Conservation (phyloP, 495 filamentous ascomycete genomes). For the Cercophora scortea region DNA sequence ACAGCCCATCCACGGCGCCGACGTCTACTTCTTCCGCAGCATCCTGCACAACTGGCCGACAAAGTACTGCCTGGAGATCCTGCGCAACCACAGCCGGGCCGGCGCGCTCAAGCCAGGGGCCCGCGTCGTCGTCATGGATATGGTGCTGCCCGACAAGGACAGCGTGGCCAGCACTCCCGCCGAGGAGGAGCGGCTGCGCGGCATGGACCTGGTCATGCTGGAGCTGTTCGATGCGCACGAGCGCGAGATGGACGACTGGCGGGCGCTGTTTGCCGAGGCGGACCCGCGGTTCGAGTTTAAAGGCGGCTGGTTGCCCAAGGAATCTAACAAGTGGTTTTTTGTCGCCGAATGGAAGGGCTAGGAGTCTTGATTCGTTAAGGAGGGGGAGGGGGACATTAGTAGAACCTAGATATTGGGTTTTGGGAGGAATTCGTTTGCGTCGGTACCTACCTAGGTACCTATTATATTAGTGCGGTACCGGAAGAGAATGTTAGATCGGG, state of each 20-base stretch:
- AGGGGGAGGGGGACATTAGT: no score
- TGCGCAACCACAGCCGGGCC: slow-evolving; percentile 29
- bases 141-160: background rate
- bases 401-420: no score
- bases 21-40: slow-evolving; percentile 45
- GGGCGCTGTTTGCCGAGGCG: background rate
- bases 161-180: background rate
- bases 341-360: no score
- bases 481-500: no score
- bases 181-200: background rate
- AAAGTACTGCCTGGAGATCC: slow-evolving; percentile 30
- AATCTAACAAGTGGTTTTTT: background rate
- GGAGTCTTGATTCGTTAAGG: background rate
- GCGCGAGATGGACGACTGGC: background rate
- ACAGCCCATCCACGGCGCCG: slow-evolving; percentile 35
- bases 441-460: no score
- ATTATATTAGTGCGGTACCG: no score
- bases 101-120: slow-evolving; percentile 29
- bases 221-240: background rate
- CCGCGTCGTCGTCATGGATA: slow-evolving; percentile 35
- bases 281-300: background rate
- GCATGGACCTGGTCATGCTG: background rate
- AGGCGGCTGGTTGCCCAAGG: background rate
- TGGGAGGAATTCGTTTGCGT: no score
- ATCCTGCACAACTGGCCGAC: slow-evolving; percentile 46